Percentiles rank a stretch among this genome's conserved stretches.
Evolutionary conservation across 495 filamentous ascomycete genomes (phyloP).

Genomic region (Stereocaulon alpinum): DNA sequence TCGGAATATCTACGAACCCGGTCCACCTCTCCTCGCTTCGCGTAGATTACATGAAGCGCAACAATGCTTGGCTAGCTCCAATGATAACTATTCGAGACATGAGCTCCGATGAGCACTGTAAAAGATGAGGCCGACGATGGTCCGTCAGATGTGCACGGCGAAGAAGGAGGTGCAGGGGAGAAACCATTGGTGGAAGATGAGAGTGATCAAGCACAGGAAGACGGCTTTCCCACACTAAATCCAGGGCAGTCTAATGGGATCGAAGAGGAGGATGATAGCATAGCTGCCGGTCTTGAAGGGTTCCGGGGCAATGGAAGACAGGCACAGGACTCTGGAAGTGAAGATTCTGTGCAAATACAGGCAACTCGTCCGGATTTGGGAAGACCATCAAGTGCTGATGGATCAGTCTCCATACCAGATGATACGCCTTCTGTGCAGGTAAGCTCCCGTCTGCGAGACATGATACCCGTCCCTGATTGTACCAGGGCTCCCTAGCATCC

Average conservation of each 20-base stretch:
- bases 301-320: constrained; percentile 13
- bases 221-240: not conserved
- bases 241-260: constrained; percentile 1
- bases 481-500: constrained; percentile 59
- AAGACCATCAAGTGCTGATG: constrained; percentile 35
- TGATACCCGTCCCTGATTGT: constrained; percentile 13
- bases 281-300: not conserved
- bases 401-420: constrained; percentile 62
- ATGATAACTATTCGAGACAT: constrained; percentile 21
- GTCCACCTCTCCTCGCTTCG: not conserved
- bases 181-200: not conserved
- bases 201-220: not conserved
- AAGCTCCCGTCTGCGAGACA: constrained; percentile 20
- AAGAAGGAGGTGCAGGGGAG: constrained; percentile 16
- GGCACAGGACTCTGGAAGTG: not conserved
- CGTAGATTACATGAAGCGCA: not conserved
- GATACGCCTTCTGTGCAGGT: constrained; percentile 86
- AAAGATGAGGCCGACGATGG: constrained; percentile 24
- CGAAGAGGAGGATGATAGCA: constrained; percentile 9
- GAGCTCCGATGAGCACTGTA: constrained; percentile 27
- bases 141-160: constrained; percentile 17
- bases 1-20: not conserved
- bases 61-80: constrained; percentile 10
- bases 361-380: constrained; percentile 9
- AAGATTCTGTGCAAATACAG: constrained; percentile 6